These are phyloP conservation scores for Marasmius sp. DNA, from an alignment of 1,284 basidiomycete genomes.

Conservation along the genomic window DNA sequence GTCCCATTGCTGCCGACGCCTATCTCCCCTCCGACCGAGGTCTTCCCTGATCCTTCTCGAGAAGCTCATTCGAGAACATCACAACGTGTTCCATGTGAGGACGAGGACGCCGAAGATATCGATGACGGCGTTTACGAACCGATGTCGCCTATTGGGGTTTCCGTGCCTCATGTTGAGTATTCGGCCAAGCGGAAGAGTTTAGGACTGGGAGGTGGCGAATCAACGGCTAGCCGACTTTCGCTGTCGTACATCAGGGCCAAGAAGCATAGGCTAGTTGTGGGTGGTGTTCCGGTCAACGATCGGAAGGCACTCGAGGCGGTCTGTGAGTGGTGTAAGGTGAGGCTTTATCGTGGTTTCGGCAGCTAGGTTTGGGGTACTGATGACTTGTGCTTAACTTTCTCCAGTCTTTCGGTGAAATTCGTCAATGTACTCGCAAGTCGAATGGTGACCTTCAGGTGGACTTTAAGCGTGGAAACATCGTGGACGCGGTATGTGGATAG, in stretches of 20 bases:
- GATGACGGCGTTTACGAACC: not conserved
- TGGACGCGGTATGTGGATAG: constrained; percentile 26
- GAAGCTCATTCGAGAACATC: not conserved
- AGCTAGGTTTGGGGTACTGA: not conserved
- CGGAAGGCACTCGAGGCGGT: constrained; percentile 28
- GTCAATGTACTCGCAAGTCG: constrained; percentile 19
- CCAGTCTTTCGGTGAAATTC: constrained; percentile 15
- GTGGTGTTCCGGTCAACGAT: constrained; percentile 28
- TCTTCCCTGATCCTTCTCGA: not conserved
- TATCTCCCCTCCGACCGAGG: not conserved
- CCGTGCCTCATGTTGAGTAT: not conserved
- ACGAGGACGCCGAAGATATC: not conserved
- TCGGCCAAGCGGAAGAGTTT: not conserved
- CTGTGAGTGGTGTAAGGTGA: constrained; percentile 32
- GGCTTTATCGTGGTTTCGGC: constrained; percentile 15
- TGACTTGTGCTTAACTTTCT: not conserved
- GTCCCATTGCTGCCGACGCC: not conserved
- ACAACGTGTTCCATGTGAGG: not conserved
- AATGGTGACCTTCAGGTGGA: constrained; percentile 31
- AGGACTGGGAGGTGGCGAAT: not conserved
- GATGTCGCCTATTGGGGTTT: not conserved
- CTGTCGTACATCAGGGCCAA: constrained; percentile 1
- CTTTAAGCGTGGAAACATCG: constrained; percentile 31
- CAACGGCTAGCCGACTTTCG: not conserved
- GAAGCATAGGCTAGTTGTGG: constrained; percentile 32